Base-by-base conservation (phyloP, 305 asterid species). In the Galium porrigens region DNA sequence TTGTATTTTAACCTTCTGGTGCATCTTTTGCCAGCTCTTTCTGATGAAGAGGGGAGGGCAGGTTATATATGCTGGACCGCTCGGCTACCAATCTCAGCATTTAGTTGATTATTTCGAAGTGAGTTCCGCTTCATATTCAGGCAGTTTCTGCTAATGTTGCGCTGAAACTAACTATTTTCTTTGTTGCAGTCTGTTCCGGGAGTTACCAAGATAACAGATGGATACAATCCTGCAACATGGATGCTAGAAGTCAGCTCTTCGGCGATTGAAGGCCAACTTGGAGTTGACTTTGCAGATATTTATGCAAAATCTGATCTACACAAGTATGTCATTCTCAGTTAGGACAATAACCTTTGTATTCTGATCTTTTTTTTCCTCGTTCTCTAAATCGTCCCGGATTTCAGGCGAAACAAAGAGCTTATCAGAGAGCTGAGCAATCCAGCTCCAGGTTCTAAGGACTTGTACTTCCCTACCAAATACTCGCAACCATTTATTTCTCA, bases 11-110 rank as follows among this genome's bases (percentile, higher is more conserved):
- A 59, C 64, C 32, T 59, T 30, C 5, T 36, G 14, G 36, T 12
- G 10, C 39, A 36, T 34, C 5, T 25, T 34, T 12, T 52, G 0
- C 53, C 58, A 51, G 42, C 44, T 64, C 60, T 42, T 44, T 64
- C 63, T 88, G 80, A 81, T 90, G 94, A 90, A 88, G 84, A 82
- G 94, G 76, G 97, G 97, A 78, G 97, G 97, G 34, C 95, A 85
- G 70, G 94, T 83, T 44, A 77, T 76, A 34, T 86, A 88, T 66
- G 84, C 82, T 1, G 96, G 97, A 56, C 83, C 95, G 54, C 94
- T 90, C 12, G 97, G 97, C 32, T 89, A 79, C 58, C 86, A 80
- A 57, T 88, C 96, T 61, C 77, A 72, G 70, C 70, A 72, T 51
- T 68, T 90, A 55, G 65, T 86, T 1, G 88, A 86, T 61, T 82